Base-by-base conservation (phyloP, 2,329 filamentous ascomycete species). In the Mariannaea elegans region DNA sequence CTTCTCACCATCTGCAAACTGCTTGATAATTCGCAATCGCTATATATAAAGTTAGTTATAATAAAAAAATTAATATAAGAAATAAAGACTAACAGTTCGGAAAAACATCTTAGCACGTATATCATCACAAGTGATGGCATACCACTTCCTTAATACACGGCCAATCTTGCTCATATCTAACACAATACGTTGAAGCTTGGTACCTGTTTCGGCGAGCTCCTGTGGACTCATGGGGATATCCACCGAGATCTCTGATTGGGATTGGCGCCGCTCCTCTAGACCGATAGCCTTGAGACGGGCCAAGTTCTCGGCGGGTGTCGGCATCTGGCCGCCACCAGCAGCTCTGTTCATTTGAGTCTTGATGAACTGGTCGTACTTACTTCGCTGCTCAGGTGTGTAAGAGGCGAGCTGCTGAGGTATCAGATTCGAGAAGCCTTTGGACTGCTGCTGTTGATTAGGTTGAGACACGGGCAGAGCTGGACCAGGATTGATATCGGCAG, bases 11-110 rank as follows among this genome's bases (percentile, higher is more conserved):
- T 86, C 82, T 4, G 71, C 68, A 61, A 86, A 88, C 66, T 89
- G 86, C 42, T 78, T 80, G 1, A 79, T 65, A 27, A 88, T 75
- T 10, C 83, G 83, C 24, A 79, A 73, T 59, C 85, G 83, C 85
- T 88, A 13, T 7, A 36, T 8, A 38, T 31, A 3, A 58, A 36
- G 70, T 82, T 72, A 82, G 77, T 62, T 21, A 14, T n/a, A 12
- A 19, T 4, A 14, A 39, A 7, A 24, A 27, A 10, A 19, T 18
- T 10, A 6, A 2, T 2, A 13, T 18, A 18, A 12, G 13, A 27
- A 23, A 4, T 34, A 24, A 36, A 18, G 10, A 78, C 83, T 77
- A 76, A 86, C 83, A 62, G 77, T 78, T 66, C 78, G 79, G 75
- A 86, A 84, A 63, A 84, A 86, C 73, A 80, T 77, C 63, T 75